phyloP scores from a whole-genome alignment of 2,329 filamentous ascomycete species.

The Calonectria ilicicola region DNA sequence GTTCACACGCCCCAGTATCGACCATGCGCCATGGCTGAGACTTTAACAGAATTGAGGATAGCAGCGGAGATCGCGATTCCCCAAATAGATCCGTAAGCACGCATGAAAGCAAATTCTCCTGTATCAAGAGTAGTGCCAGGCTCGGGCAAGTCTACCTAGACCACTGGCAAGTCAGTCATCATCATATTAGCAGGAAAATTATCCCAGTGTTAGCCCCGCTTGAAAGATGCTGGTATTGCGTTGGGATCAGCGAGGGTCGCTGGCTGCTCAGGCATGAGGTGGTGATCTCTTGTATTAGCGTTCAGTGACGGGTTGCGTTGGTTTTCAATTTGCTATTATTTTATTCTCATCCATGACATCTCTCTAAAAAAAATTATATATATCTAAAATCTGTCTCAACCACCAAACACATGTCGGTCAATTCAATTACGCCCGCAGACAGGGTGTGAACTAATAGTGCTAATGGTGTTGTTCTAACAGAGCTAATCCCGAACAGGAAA shows the following conservation, averaged over 20 bases:
- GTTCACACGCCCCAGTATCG: constrained; percentile 8
- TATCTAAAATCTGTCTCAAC: no score
- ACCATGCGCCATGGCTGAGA: constrained; percentile 18
- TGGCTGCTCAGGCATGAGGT: neutral
- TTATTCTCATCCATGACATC: no score
- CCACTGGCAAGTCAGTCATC: constrained; percentile 55
- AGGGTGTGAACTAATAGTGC: neutral
- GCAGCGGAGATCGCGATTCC: constrained; percentile 57
- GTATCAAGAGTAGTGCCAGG: constrained; percentile 52
- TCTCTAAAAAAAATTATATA: no score
- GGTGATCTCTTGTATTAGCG: neutral
- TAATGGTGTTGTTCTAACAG: neutral
- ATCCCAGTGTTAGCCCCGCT: neutral
- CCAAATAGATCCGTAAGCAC: constrained; percentile 60
- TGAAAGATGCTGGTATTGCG: neutral
- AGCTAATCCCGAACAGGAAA: neutral
- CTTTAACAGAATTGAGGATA: constrained; percentile 45
- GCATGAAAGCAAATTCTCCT: constrained; percentile 58
- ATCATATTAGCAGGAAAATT: constrained; percentile 40
- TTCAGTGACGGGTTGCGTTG: no score
- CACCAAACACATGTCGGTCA: neutral
- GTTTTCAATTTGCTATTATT: no score
- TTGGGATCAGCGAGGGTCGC: neutral
- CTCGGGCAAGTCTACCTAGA: constrained; percentile 54
- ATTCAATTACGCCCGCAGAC: neutral